phyloP scores from a whole-genome alignment of 1,284 basidiomycete species.

The Phenoliferia sp. region DNA sequence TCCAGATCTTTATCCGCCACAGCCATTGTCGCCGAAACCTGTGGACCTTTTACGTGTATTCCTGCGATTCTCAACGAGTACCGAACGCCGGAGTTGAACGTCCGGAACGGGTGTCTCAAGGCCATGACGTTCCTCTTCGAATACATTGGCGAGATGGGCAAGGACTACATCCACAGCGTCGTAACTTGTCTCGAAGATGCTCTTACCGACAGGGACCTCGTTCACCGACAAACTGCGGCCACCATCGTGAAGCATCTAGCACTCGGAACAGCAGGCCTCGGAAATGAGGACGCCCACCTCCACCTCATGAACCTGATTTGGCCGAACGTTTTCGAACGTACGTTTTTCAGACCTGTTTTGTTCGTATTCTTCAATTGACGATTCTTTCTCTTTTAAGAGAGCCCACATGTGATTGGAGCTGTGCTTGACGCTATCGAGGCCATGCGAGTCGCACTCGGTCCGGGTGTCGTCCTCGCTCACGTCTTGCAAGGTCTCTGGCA shows the following conservation, averaged over 20 bases:
- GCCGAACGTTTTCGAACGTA: slow-evolving; percentile 95
- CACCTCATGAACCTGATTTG: slow-evolving; percentile 98
- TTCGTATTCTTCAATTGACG: neutral
- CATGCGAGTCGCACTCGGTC: slow-evolving; percentile 91
- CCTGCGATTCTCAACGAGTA: slow-evolving; percentile 99
- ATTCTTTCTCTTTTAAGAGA: slow-evolving; percentile 46
- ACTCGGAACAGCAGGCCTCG: slow-evolving; percentile 91
- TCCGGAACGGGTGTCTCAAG: slow-evolving; percentile 98
- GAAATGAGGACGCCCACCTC: slow-evolving; percentile 95
- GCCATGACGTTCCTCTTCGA: slow-evolving; percentile 98
- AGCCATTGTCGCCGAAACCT: slow-evolving; percentile 91
- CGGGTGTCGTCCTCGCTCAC: slow-evolving; percentile 85
- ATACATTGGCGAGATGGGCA: slow-evolving; percentile 99
- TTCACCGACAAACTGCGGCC: slow-evolving; percentile 95
- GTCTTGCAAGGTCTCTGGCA: slow-evolving; percentile 71
- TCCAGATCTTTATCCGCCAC: too few relatives aligned
- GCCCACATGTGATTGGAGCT: slow-evolving; percentile 88
- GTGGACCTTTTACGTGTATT: slow-evolving; percentile 98
- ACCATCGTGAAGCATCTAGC: slow-evolving; percentile 99
- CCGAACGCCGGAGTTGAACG: slow-evolving; percentile 89
- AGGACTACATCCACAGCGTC: slow-evolving; percentile 95
- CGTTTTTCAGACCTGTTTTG: neutral
- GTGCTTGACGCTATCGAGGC: slow-evolving; percentile 69
- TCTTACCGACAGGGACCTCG: slow-evolving; percentile 93
- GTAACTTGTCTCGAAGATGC: slow-evolving; percentile 97